Percentiles rank a stretch among this genome's conserved stretches.
Evolutionary conservation across 768 basidiomycete genomes (phyloP).

Genomic region (Zangia roseola): DNA sequence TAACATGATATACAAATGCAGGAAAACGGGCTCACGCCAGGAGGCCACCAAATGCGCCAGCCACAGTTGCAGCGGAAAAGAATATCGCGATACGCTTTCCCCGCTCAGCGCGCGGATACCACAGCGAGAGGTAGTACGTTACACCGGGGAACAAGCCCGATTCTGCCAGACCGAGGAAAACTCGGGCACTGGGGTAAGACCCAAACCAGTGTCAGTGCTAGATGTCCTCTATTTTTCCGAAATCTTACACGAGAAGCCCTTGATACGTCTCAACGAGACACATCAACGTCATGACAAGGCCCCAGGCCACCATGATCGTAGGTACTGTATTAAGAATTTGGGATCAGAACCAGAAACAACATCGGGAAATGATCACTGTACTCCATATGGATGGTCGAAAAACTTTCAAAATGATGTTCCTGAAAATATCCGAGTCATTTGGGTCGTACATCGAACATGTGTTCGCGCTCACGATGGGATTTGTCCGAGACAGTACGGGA

Average conservation of each 20-base stretch:
- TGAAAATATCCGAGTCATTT: not conserved
- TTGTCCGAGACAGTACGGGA: conserved; percentile 33
- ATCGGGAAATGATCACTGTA: conserved; percentile 5
- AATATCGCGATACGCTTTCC: conserved; percentile 55
- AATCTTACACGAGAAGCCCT: conserved; percentile 23
- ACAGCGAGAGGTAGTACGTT: conserved; percentile 45
- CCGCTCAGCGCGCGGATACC: conserved; percentile 55
- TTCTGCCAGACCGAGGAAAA: conserved; percentile 42
- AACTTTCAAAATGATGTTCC: conserved; percentile 29
- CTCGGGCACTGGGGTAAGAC: conserved; percentile 23
- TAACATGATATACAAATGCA: not conserved
- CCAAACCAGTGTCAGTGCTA: not conserved
- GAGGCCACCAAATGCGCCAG: conserved; percentile 47
- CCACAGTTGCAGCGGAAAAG: conserved; percentile 55
- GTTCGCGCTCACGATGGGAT: conserved; percentile 32
- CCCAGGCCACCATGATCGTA: conserved; percentile 32
- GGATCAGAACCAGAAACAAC: conserved; percentile 1
- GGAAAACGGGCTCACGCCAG: conserved; percentile 33
- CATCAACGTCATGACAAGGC: conserved; percentile 30
- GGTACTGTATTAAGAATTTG: conserved; percentile 28
- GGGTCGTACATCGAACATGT: too few relatives aligned
- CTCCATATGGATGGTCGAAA: conserved; percentile 27
- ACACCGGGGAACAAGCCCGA: conserved; percentile 38
- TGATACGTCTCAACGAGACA: conserved; percentile 29
- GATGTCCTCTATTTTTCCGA: not conserved